Conservation (phyloP, 2,329 filamentous ascomycete species). For the Pseudogymnoascus sp. region DNA sequence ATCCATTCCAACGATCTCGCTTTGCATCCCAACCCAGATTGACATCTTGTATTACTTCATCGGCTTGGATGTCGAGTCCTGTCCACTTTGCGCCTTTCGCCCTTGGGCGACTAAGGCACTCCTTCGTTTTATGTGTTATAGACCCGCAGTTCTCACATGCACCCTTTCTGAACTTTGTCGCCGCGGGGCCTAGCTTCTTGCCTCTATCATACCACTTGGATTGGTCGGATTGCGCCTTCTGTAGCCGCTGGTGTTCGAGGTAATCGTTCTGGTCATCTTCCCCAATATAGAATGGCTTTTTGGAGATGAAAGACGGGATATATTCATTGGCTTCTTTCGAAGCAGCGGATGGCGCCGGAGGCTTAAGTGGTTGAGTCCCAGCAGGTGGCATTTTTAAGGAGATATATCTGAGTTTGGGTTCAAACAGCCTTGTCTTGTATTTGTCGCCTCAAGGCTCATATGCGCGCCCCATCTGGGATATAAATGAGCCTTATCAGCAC, state of each 20-base stretch:
- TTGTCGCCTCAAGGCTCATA: not conserved
- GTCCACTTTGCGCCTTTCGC: conserved; percentile 89
- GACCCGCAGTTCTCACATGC: conserved; percentile 97
- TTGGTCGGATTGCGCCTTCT: conserved; percentile 55
- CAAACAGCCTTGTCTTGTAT: not conserved
- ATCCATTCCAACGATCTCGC: conserved; percentile 97
- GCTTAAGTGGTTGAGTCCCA: conserved; percentile 27
- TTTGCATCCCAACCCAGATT: conserved; percentile 94
- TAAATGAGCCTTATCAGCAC: conserved; percentile 7
- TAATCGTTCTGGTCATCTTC: conserved; percentile 78
- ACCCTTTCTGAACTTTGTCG: conserved; percentile 95
- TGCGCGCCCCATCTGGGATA: not conserved
- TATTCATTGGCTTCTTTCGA: conserved; percentile 95
- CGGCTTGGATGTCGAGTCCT: conserved; percentile 85
- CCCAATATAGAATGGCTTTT: conserved; percentile 90
- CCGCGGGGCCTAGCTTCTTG: conserved; percentile 73
- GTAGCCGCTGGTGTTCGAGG: conserved; percentile 86
- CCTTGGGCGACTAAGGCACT: conserved; percentile 81
- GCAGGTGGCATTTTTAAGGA: conserved; percentile 33
- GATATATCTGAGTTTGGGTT: conserved; percentile 1
- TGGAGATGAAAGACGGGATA: conserved; percentile 96
- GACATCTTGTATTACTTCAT: conserved; percentile 79
- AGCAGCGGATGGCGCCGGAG: conserved; percentile 33
- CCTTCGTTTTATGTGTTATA: conserved; percentile 92
- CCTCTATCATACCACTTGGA: conserved; percentile 92